Base-by-base conservation (phyloP, 2,329 filamentous ascomycete species). In the Arthrobotrys pseudoclavata region DNA sequence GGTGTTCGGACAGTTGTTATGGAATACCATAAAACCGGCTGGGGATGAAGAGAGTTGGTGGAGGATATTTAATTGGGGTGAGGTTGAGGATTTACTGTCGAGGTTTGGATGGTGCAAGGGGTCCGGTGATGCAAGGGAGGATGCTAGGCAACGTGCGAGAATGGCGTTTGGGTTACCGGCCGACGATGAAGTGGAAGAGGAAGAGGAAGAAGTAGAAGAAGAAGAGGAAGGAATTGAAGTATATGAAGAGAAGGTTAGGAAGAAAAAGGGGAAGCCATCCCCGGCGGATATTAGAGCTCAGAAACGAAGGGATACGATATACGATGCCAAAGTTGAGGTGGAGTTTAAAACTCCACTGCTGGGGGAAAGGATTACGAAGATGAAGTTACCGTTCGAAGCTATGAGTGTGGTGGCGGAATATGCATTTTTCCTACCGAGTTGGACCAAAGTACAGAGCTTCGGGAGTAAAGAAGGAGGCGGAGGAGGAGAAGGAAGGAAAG, bases 391-490 rank as follows among this genome's bases (percentile, higher is more conserved):
- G 9, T 77, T 77, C 20, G 74, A 79, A 34, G 75, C 69, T 3
- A 80, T 83, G 84, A 74, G 79, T 82, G 85, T 66, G 81, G 87
- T 0, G 83, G 92, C 29, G 88, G 88, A 60, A 95, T 97, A 79
- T 89, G 87, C 90, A 0, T 90, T 97, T 69, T 93, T 98, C 80
- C 91, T 86, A 82, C 80, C 87, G 0, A 72, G 67, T 37, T 72
- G 69, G 69, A 79, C 69, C 26, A 68, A 71, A 50, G 74, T 77
- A 22, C 42, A 71, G 61, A 72, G 62, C 48, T 79, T 74, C 22
- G 53, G 29, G 20, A 57, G n/a, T 15, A 34, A 40, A 20, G 50
- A 34, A 40, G 13, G 29, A 31, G 29, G 7, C 29, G 34, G 10
- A 9, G 34, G 34, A 40, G 34, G n/a, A 18, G 42, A 37, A 12